These are phyloP conservation scores for Pleurotus salmoneostramineus DNA, from an alignment of 768 basidiomycete species.

Conservation along the genomic window DNA sequence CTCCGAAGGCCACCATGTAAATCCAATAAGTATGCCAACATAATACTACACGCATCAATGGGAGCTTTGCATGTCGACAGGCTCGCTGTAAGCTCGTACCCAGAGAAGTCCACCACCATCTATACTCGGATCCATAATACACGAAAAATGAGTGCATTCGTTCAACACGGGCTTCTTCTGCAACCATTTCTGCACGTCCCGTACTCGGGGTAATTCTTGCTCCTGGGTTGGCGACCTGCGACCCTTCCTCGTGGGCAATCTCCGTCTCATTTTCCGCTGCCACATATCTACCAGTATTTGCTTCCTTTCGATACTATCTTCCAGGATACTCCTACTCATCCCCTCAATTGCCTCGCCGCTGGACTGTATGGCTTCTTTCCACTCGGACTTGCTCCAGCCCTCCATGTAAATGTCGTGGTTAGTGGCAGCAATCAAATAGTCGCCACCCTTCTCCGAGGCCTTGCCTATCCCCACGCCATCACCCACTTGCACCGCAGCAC, in stretches of 20 bases:
- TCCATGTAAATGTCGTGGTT: conserved; percentile 31
- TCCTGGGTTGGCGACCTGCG: conserved; percentile 5
- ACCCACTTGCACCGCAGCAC: conserved; percentile 17
- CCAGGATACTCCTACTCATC: conserved; percentile 17
- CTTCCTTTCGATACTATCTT: conserved; percentile 30
- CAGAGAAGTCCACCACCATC: conserved; percentile 30
- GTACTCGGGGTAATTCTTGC: not conserved
- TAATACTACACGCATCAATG: not conserved
- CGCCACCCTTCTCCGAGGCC: not conserved
- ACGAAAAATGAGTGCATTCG: conserved; percentile 32
- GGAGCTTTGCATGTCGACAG: conserved; percentile 13
- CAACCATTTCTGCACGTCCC: conserved; percentile 26
- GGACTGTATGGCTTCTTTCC: conserved; percentile 14
- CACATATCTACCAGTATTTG: conserved; percentile 20
- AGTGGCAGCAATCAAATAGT: conserved; percentile 27
- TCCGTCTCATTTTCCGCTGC: conserved; percentile 4
- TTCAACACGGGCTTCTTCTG: conserved; percentile 29
- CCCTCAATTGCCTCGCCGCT: conserved; percentile 10
- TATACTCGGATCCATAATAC: conserved; percentile 32
- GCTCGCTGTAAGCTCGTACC: conserved; percentile 22
- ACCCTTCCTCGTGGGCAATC: not conserved
- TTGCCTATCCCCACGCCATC: not conserved
- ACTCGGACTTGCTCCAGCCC: conserved; percentile 14
- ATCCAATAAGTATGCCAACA: too few species aligned
- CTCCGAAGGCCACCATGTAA: too few species aligned